These are phyloP conservation scores for Schizopora paradoxa DNA, from an alignment of 1,284 basidiomycete genomes.

Conservation along the genomic window DNA sequence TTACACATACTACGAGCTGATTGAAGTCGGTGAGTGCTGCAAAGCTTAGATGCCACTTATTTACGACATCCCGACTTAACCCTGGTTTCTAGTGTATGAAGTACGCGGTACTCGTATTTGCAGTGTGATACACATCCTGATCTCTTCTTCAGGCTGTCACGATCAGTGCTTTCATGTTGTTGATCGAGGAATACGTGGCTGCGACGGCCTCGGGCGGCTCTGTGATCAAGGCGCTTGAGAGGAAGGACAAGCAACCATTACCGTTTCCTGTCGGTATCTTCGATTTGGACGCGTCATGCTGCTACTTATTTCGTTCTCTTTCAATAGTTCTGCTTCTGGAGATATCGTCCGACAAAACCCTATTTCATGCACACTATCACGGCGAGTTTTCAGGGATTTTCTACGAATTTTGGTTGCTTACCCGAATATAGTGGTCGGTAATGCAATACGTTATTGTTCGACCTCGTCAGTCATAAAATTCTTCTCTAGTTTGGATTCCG, in stretches of 20 bases:
- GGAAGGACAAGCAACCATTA: slow-evolving; percentile 76
- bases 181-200: slow-evolving; percentile 83
- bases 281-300: not conserved
- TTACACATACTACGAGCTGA: slow-evolving; percentile 79
- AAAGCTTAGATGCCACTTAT: not conserved
- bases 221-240: slow-evolving; percentile 59
- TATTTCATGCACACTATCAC: slow-evolving; percentile 89
- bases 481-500: not conserved
- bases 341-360: slow-evolving; percentile 79
- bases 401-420: not conserved
- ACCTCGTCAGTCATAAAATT: slow-evolving; percentile 43
- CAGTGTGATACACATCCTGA: slow-evolving; percentile 21
- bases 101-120: slow-evolving; percentile 23
- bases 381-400: slow-evolving; percentile 33
- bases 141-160: slow-evolving; percentile 59
- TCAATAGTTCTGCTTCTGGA: slow-evolving; percentile 62
- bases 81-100: slow-evolving; percentile 31
- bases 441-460: slow-evolving; percentile 81
- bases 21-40: slow-evolving; percentile 54
- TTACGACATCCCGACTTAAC: slow-evolving; percentile 15
- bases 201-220: slow-evolving; percentile 54
- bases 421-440: slow-evolving; percentile 57
- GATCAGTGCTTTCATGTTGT: slow-evolving; percentile 77
- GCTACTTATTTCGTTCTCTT: slow-evolving; percentile 7
- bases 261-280: slow-evolving; percentile 58